Evolutionary conservation across 306 rosid species (phyloP).

Genomic region (Rosa multiflora): DNA sequence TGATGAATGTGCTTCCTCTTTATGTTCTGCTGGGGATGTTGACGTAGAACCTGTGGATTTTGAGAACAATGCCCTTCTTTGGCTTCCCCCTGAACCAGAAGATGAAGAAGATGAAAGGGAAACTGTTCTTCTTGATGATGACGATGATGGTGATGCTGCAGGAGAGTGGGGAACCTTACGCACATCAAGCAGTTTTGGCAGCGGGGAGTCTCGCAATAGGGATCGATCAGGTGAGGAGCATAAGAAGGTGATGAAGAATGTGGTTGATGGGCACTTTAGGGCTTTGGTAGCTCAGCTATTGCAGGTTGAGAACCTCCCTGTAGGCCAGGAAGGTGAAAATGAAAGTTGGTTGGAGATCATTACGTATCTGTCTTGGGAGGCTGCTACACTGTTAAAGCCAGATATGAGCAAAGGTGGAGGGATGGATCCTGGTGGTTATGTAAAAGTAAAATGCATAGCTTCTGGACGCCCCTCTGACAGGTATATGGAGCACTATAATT

Average conservation of each 20-base stretch:
- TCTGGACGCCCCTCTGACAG: conserved; percentile 71
- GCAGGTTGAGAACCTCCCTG: conserved; percentile 77
- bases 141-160: conserved; percentile 59
- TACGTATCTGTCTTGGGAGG: conserved; percentile 92
- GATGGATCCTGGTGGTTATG: conserved; percentile 97
- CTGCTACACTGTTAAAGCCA: conserved; percentile 89
- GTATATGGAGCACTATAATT: conserved; percentile 38
- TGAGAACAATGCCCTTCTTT: conserved; percentile 88
- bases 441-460: conserved; percentile 89
- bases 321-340: conserved; percentile 49
- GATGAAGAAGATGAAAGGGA: conserved; percentile 91
- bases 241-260: conserved; percentile 67
- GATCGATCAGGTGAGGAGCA: conserved; percentile 80
- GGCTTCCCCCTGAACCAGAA: conserved; percentile 99
- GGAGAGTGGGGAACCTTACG: conserved; percentile 84
- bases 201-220: conserved; percentile 66
- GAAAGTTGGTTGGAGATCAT: conserved; percentile 90
- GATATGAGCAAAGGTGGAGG: conserved; percentile 92
- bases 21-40: conserved; percentile 50
- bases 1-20: conserved; percentile 64
- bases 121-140: conserved; percentile 60
- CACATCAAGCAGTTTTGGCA: conserved; percentile 66
- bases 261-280: conserved; percentile 93
- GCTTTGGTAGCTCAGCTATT: conserved; percentile 90
- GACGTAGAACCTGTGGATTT: conserved; percentile 84